Conservation (phyloP, 495 filamentous ascomycete species). For the Penicillium macrosclerotiorum region DNA sequence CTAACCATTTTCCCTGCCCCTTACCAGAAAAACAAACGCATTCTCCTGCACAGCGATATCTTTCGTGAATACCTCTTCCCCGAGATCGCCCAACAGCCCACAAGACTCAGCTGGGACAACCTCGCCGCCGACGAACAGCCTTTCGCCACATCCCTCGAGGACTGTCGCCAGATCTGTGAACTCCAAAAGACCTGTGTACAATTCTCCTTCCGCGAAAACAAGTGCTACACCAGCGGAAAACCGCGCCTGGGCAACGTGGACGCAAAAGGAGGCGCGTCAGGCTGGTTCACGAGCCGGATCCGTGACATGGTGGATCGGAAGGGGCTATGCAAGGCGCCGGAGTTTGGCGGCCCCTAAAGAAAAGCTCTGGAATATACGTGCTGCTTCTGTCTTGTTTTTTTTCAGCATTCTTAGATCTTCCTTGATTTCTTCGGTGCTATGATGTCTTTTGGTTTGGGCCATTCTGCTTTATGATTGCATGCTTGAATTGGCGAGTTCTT, state of each 20-base stretch:
- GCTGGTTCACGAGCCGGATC: slow-evolving; percentile 36
- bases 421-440: neutral
- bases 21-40: slow-evolving; percentile 29
- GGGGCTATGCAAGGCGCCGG: slow-evolving; percentile 30
- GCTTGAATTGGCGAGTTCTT: neutral
- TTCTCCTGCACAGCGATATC: slow-evolving; percentile 43
- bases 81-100: slow-evolving; percentile 25
- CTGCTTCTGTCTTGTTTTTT: neutral
- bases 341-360: slow-evolving; percentile 32
- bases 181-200: slow-evolving; percentile 30
- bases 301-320: slow-evolving; percentile 30
- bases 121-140: slow-evolving; percentile 37
- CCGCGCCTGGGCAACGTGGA: slow-evolving; percentile 33
- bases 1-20: neutral
- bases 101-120: slow-evolving; percentile 46
- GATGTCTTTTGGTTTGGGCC: neutral
- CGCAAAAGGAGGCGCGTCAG: slow-evolving; percentile 29
- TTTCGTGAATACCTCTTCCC: slow-evolving; percentile 45
- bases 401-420: neutral
- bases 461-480: too few species aligned
- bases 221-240: slow-evolving; percentile 32
- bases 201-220: slow-evolving; percentile 32
- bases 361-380: slow-evolving; percentile 2
- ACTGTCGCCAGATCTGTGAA: slow-evolving; percentile 36
- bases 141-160: slow-evolving; percentile 28